Percentiles rank a stretch among this genome's conserved stretches.
Conservation (phyloP, 106 monocot genomes). For the Ottelia alismoides region DNA sequence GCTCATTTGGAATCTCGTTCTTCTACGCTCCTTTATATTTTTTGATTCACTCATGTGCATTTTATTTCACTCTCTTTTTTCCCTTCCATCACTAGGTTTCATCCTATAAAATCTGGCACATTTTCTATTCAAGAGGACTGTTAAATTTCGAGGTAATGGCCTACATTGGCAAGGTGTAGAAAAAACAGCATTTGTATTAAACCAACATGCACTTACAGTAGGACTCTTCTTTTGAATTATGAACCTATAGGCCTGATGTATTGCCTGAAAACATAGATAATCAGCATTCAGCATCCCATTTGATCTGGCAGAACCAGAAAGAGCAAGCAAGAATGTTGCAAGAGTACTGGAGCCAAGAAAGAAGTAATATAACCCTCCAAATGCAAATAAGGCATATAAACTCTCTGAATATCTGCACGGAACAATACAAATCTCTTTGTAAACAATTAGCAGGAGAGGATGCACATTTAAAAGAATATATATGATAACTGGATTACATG, state of each 20-base stretch:
- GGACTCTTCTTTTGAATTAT: not conserved
- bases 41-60: no score
- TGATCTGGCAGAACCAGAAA: constrained; percentile 5
- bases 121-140: no score
- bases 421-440: not conserved
- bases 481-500: constrained; percentile 1
- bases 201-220: not conserved
- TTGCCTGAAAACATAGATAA: not conserved
- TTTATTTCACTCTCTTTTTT: no score
- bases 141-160: no score
- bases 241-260: not conserved
- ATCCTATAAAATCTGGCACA: no score
- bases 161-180: no score
- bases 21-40: no score
- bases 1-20: no score
- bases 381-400: constrained; percentile 5
- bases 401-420: constrained; percentile 9
- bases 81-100: no score
- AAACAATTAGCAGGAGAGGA: not conserved
- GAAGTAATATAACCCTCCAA: constrained; percentile 6
- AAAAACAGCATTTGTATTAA: no score
- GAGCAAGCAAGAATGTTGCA: constrained; percentile 2
- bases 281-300: constrained; percentile 7
- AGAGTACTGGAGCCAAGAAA: not conserved
- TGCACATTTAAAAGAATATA: not conserved